phyloP scores from a whole-genome alignment of 345 rosid species.

The Carallia pectinifolia region DNA sequence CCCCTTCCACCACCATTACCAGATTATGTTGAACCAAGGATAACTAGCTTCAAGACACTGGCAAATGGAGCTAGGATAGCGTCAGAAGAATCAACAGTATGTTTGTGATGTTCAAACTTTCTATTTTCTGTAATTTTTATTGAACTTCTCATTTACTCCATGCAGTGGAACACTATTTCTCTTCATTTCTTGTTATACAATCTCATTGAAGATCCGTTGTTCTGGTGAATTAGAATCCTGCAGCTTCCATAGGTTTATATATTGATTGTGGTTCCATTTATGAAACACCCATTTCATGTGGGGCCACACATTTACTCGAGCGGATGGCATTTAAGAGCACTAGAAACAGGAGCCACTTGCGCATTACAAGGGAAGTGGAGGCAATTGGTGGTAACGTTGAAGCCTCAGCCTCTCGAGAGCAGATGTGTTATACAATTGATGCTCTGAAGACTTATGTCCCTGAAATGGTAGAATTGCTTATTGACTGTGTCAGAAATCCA shows the following conservation, averaged over 20 bases:
- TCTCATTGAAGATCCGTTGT: conserved; percentile 10
- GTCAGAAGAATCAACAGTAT: conserved; percentile 59
- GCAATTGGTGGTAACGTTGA: conserved; percentile 77
- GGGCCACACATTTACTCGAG: conserved; percentile 78
- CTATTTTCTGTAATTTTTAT: neutral
- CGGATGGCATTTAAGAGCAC: conserved; percentile 91
- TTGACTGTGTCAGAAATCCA: conserved; percentile 88
- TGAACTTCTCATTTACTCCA: neutral
- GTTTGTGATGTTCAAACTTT: neutral
- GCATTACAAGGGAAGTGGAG: conserved; percentile 77
- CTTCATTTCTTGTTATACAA: neutral
- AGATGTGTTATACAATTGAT: conserved; percentile 81
- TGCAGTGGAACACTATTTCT: neutral
- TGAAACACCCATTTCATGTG: conserved; percentile 64
- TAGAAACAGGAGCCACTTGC: conserved; percentile 68
- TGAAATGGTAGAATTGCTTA: conserved; percentile 82
- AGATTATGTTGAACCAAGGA: conserved; percentile 66
- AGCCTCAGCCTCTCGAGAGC: conserved; percentile 85
- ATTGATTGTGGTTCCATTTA: conserved; percentile 70
- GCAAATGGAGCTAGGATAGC: conserved; percentile 74
- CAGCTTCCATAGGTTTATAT: conserved; percentile 79
- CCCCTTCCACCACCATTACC: conserved; percentile 53
- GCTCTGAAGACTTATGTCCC: conserved; percentile 90
- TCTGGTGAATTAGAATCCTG: conserved; percentile 52
- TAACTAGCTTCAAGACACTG: conserved; percentile 52